phyloP scores from a whole-genome alignment of 371 early-diverging fungal species.

The Batkoa obscura region DNA sequence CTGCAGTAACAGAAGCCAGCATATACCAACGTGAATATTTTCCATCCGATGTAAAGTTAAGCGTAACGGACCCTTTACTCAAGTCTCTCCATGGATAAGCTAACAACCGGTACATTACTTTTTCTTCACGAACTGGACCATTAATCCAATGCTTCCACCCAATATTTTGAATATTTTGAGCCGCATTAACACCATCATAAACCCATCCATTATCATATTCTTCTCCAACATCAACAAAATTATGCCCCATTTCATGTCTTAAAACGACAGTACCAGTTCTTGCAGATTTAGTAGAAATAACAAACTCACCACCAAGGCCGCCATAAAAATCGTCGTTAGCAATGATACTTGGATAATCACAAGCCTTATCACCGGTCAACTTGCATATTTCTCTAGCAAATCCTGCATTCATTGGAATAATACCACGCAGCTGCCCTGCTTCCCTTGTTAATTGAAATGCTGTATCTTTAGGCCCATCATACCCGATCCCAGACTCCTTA shows the following conservation, averaged over 20 bases:
- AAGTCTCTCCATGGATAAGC: slow-evolving; percentile 35
- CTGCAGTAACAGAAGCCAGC: slow-evolving; percentile 26
- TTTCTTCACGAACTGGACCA: slow-evolving; percentile 16
- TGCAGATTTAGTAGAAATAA: slow-evolving; percentile 28
- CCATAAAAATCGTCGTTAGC: slow-evolving; percentile 36
- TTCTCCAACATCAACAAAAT: slow-evolving; percentile 29
- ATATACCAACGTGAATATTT: slow-evolving; percentile 21
- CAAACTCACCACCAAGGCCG: slow-evolving; percentile 41
- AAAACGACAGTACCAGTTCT: slow-evolving; percentile 32
- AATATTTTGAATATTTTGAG: slow-evolving; percentile 10
- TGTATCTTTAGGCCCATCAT: slow-evolving; percentile 23
- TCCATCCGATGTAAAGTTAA: slow-evolving; percentile 25
- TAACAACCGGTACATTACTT: slow-evolving; percentile 14
- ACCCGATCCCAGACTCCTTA: slow-evolving; percentile 28
- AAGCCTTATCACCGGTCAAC: slow-evolving; percentile 21
- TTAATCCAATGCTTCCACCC: slow-evolving; percentile 34
- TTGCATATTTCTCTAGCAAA: slow-evolving; percentile 25
- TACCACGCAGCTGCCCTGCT: slow-evolving; percentile 34
- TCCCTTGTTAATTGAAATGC: slow-evolving; percentile 34
- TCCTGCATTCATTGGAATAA: slow-evolving; percentile 21
- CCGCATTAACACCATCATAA: slow-evolving; percentile 28
- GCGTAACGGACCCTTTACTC: slow-evolving; percentile 21
- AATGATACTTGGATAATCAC: slow-evolving; percentile 35
- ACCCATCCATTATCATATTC: slow-evolving; percentile 37
- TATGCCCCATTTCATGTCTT: slow-evolving; percentile 39